Evolutionary conservation across 2,329 filamentous ascomycete species (phyloP), one percentile per base, ranked within the genome.

Genomic region (Ramichloridium luteum): DNA sequence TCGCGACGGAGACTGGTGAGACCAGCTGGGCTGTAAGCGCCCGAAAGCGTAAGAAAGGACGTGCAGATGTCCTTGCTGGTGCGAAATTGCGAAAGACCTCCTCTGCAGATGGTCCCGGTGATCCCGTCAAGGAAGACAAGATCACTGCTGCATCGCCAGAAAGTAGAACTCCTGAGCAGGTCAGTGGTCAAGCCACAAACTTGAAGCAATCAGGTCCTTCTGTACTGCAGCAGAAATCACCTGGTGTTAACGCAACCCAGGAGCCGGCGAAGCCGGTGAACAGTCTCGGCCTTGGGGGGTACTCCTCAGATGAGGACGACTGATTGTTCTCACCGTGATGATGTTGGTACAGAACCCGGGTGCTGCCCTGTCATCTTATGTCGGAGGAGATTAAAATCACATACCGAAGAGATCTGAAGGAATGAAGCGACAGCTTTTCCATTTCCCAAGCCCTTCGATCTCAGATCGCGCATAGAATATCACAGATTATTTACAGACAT

Each of bases 261-360:
- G 15, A 13, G 25, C 16, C 16, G 27, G 13, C 15, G 18, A 6
- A 18, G 5, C 16, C 8, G 16, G n/a, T n/a, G 12, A 28, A 12
- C 17, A 23, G 39, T 2, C 40, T 64, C 2, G 58, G 56, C 2
- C 39, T 64, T 12, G 59, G 47, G 5, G 59, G 57, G 30, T 59
- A 58, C 27, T 62, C 59, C 17, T 64, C 60, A 1, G 59, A 62
- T 25, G 60, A 64, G 14, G 61, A 63, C 16, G 46, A 53, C n/a
- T 54, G 39, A n/a, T n/a, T n/a, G n/a, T n/a, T n/a, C n/a, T n/a
- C n/a, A n/a, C n/a, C n/a, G n/a, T n/a, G n/a, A n/a, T n/a, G n/a
- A n/a, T n/a, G n/a, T n/a, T n/a, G n/a, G n/a, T n/a, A n/a, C n/a
- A 43, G n/a, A 18, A 33, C 5, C 27, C 27, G 9, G 13, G 5